Evolutionary conservation across 495 filamentous ascomycete species (phyloP), one percentile per base, ranked within the genome.

Genomic region (Penicillium soppii): DNA sequence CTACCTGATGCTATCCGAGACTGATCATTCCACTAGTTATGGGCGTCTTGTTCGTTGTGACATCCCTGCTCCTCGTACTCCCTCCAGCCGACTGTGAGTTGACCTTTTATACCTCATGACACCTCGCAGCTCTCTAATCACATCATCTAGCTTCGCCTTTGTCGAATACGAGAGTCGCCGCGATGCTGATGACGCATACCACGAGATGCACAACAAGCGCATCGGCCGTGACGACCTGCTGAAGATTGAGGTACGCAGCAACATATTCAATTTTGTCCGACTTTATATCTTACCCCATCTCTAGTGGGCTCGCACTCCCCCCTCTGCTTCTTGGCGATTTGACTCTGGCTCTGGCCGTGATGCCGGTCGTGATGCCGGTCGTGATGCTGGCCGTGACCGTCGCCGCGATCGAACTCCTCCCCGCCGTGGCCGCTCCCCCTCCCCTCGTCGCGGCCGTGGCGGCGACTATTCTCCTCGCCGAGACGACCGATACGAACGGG

Each of bases 181-280:
- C 61, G 94, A 99, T 80, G 91, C 94, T 38, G 94, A 99, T 75
- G 94, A 99, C 80, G 94, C 94, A 26, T 99, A 99, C 67, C 91
- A 97, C 71, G 94, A 99, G 72, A 97, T 99, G 95, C 94, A 99
- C 70, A 97, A 97, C 76, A 96, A 95, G 83, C 90, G 94, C 46
- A 91, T 99, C 60, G 92, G 91, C 36, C 88, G 92, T 46, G 94
- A 99, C 69, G 94, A 99, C 58, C 69, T 96, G 39, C 68, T 99
- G 77, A 99, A 99, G 75, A 97, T 99, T 58, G 94, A 99, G 81
- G 94, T 96, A 75, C 61, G 80, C 41, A 38, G 29, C 43, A 5
- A 35, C 20, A 10, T 19, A n/a, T 19, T 27, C 9, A 17, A 9
- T 5, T 9, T 16, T n/a, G 5, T 23, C 25, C 33, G 29, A 48